Percentiles rank a stretch among this genome's conserved stretches.
phyloP scores from a whole-genome alignment of 2,329 filamentous ascomycete genomes.

The Alternaria atra region DNA sequence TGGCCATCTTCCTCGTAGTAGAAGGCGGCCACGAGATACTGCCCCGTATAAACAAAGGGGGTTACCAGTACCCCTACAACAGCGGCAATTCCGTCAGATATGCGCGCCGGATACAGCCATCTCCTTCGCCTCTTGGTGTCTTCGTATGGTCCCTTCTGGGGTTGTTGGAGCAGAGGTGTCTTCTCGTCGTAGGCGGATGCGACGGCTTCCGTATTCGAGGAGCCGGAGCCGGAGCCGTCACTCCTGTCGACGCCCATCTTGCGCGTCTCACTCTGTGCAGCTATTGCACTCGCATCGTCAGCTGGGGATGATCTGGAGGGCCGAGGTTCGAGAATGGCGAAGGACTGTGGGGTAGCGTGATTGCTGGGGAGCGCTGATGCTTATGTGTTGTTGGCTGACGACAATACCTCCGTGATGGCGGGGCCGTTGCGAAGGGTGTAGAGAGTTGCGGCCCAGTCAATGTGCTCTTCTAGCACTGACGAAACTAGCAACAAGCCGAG shows the following conservation, averaged over 20 bases:
- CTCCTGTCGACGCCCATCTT: slow-evolving; percentile 40
- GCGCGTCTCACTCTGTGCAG: slow-evolving; percentile 40
- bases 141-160: slow-evolving; percentile 37
- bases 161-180: slow-evolving; percentile 68
- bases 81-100: slow-evolving; percentile 76
- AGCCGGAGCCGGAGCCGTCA: slow-evolving; percentile 28
- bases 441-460: not conserved
- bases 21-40: slow-evolving; percentile 84
- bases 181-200: slow-evolving; percentile 67
- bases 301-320: slow-evolving; percentile 29
- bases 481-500: slow-evolving; percentile 11
- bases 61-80: slow-evolving; percentile 81
- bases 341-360: slow-evolving; percentile 29
- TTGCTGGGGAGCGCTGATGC: slow-evolving; percentile 8
- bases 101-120: slow-evolving; percentile 69
- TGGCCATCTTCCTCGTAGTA: slow-evolving; percentile 82
- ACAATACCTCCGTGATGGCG: slow-evolving; percentile 1
- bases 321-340: slow-evolving; percentile 53
- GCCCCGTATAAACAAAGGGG: slow-evolving; percentile 78
- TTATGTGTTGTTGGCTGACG: slow-evolving; percentile 1
- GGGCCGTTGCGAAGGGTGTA: not conserved
- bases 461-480: not conserved
- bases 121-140: slow-evolving; percentile 50
- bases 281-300: slow-evolving; percentile 49
- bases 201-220: slow-evolving; percentile 38